Evolutionary conservation across 2,329 filamentous ascomycete genomes (phyloP).

Genomic region (Aureobasidium mangrovei): DNA sequence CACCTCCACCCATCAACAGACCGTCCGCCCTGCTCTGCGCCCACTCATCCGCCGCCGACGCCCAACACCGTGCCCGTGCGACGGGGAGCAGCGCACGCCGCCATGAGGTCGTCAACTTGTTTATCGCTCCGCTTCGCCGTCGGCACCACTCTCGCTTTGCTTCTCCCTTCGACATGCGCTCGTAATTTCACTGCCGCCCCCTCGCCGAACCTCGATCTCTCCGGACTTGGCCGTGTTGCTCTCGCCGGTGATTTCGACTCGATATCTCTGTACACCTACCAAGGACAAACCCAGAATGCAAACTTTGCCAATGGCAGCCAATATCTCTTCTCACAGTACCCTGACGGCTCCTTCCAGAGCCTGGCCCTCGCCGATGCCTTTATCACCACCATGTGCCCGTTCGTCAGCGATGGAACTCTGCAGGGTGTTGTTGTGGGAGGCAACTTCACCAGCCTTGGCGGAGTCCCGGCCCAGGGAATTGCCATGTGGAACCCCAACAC

Average conservation of each 20-base stretch:
- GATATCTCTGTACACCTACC: constrained; percentile 80
- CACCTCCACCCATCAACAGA: background rate
- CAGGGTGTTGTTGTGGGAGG: constrained; percentile 78
- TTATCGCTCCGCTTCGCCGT: constrained; percentile 16
- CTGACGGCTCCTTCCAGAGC: constrained; percentile 72
- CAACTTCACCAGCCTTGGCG: constrained; percentile 87
- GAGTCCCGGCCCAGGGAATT: constrained; percentile 62
- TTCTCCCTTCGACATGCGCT: constrained; percentile 1
- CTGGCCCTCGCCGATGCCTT: constrained; percentile 65
- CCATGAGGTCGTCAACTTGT: constrained; percentile 13
- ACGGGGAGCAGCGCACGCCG: constrained; percentile 13
- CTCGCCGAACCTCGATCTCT: constrained; percentile 66
- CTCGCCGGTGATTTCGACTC: constrained; percentile 84
- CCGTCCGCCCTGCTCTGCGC: background rate
- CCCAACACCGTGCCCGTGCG: background rate
- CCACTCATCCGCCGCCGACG: constrained; percentile 8
- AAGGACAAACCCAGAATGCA: constrained; percentile 63
- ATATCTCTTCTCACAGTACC: constrained; percentile 70
- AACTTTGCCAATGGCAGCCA: constrained; percentile 68
- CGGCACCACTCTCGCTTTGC: constrained; percentile 11
- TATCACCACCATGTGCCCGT: constrained; percentile 82
- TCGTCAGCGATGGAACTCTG: constrained; percentile 57
- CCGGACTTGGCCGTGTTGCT: constrained; percentile 69
- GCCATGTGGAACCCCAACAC: constrained; percentile 72
- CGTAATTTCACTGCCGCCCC: constrained; percentile 50